Evolutionary conservation across 1,284 basidiomycete species (phyloP).

Genomic region (Microbotryum saponariae): DNA sequence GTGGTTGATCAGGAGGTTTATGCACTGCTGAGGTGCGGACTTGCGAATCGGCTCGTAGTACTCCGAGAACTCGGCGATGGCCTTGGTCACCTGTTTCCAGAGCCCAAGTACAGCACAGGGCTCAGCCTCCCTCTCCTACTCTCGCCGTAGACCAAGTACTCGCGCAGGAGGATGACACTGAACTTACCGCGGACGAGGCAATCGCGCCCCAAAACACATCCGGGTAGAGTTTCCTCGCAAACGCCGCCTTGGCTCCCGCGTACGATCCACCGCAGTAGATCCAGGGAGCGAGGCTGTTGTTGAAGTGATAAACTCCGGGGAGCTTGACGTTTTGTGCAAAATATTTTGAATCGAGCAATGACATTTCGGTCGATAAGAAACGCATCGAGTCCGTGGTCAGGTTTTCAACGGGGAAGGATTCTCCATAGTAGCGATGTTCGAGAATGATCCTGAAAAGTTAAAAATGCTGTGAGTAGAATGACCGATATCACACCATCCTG

Average conservation of each 20-base stretch:
- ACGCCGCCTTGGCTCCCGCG: conserved; percentile 86
- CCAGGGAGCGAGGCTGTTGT: conserved; percentile 62
- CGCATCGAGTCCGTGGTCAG: conserved; percentile 56
- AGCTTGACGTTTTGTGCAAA: conserved; percentile 79
- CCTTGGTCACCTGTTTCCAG: conserved; percentile 10
- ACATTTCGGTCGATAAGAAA: conserved; percentile 81
- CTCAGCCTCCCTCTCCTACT: no score
- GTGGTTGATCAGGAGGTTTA: conserved; percentile 24
- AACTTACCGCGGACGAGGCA: conserved; percentile 51
- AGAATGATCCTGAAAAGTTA: conserved; percentile 53
- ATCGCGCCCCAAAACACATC: conserved; percentile 85
- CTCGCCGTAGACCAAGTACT: no score
- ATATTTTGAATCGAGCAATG: conserved; percentile 82
- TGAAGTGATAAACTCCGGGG: conserved; percentile 58
- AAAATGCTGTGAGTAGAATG: background rate
- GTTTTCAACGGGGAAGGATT: conserved; percentile 68
- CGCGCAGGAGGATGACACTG: no score
- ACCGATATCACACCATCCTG: background rate
- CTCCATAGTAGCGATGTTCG: conserved; percentile 82
- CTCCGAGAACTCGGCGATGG: conserved; percentile 33
- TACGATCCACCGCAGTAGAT: conserved; percentile 86
- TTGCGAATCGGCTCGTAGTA: conserved; percentile 34
- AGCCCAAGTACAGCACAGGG: background rate
- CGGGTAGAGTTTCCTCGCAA: conserved; percentile 81
- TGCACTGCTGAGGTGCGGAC: conserved; percentile 26